phyloP scores from a whole-genome alignment of 73 alveolate genomes.

The Paramecium caudatum region DNA sequence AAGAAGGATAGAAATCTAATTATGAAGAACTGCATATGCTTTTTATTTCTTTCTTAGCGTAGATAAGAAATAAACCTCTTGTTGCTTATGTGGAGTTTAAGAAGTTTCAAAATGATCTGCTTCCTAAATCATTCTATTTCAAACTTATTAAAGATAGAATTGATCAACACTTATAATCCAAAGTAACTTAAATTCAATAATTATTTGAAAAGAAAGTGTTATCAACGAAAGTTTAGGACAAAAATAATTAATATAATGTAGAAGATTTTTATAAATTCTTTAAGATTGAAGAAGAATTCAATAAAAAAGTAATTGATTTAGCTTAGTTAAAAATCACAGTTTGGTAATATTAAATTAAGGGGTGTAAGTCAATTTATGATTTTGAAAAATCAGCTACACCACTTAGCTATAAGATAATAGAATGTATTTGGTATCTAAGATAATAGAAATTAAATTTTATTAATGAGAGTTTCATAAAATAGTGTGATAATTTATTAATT shows the following conservation, averaged over 20 bases:
- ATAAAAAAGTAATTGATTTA: not conserved
- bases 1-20: not conserved
- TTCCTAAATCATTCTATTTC: not conserved
- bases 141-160: not conserved
- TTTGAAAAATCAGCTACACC: not conserved
- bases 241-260: not conserved
- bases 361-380: constrained; percentile 1
- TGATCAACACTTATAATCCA: not conserved
- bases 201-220: not conserved
- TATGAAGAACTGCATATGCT: not conserved
- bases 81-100: constrained; percentile 36
- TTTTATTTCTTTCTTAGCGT: not conserved
- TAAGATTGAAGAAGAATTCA: not conserved
- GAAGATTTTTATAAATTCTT: constrained; percentile 16
- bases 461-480: not conserved
- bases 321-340: not conserved
- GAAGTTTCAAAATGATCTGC: not conserved
- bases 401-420: not conserved
- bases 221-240: not conserved
- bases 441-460: not conserved
- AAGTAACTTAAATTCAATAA: not conserved
- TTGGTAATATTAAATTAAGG: not conserved
- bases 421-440: not conserved
- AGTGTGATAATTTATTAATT: not conserved
- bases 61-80: constrained; percentile 21